Conservation (phyloP, 768 basidiomycete species). For the Mycena alexandri region DNA sequence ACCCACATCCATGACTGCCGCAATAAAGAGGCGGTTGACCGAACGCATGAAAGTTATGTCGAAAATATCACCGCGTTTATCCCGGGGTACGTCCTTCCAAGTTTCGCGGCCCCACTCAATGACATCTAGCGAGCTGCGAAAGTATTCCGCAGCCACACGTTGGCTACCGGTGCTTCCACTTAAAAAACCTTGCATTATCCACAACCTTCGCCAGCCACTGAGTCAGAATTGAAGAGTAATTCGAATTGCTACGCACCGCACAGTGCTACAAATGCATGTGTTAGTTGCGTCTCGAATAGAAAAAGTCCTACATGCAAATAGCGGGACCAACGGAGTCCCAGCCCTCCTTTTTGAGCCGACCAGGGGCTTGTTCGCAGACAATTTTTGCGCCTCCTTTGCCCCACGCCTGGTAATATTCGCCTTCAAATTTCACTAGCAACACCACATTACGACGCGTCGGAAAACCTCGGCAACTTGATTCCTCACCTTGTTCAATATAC, state of each 20-base stretch:
- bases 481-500: slow-evolving; percentile 23
- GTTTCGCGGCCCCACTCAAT: slow-evolving; percentile 29
- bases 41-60: slow-evolving; percentile 19
- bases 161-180: slow-evolving; percentile 22
- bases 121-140: slow-evolving; percentile 16
- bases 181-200: slow-evolving; percentile 33
- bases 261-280: too few relatives aligned
- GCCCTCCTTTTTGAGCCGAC: slow-evolving; percentile 18
- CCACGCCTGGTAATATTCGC: slow-evolving; percentile 32
- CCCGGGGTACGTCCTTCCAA: slow-evolving; percentile 25
- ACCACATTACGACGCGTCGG: too few relatives aligned
- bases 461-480: background rate
- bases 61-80: slow-evolving; percentile 21
- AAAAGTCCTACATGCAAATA: slow-evolving; percentile 23
- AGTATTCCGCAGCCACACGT: slow-evolving; percentile 11
- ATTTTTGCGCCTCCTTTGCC: slow-evolving; percentile 17
- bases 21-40: slow-evolving; percentile 18
- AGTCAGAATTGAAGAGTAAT: background rate
- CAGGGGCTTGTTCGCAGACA: slow-evolving; percentile 18
- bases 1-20: slow-evolving; percentile 29
- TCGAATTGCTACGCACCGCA: slow-evolving; percentile 9
- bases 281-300: too few relatives aligned
- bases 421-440: slow-evolving; percentile 23
- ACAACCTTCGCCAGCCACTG: background rate
- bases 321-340: slow-evolving; percentile 27